Conservation (phyloP, 495 filamentous ascomycete species). For the Apodospora peruviana region DNA sequence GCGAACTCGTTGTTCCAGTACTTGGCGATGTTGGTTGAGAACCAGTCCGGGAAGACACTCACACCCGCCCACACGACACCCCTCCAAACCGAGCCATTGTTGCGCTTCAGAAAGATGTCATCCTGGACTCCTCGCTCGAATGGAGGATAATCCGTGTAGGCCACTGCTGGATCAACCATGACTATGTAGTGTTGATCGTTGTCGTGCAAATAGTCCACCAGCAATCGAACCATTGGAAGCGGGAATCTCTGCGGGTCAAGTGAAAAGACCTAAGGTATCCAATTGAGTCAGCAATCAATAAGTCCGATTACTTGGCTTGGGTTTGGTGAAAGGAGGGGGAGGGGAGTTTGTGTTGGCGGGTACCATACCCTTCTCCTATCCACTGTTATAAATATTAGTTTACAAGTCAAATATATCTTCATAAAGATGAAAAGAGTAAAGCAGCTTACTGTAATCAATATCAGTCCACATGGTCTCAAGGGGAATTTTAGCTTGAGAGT, state of each 20-base stretch:
- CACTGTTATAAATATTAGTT: conserved; percentile 80
- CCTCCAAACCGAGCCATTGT: conserved; percentile 62
- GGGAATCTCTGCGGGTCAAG: conserved; percentile 71
- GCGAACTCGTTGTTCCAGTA: conserved; percentile 75
- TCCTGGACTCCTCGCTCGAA: conserved; percentile 58
- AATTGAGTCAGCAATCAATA: neutral
- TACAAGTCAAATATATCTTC: conserved; percentile 48
- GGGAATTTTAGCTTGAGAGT: conserved; percentile 68
- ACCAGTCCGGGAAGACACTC: conserved; percentile 82
- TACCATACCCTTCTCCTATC: neutral
- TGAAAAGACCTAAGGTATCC: conserved; percentile 54
- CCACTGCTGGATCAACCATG: conserved; percentile 84
- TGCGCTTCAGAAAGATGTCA: conserved; percentile 59
- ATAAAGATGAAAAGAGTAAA: neutral
- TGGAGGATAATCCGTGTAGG: conserved; percentile 59
- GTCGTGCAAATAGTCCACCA: conserved; percentile 66
- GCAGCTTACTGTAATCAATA: conserved; percentile 71
- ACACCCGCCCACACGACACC: conserved; percentile 85
- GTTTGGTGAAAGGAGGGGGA: too few species aligned
- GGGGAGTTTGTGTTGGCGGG: neutral
- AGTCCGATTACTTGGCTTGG: too few species aligned
- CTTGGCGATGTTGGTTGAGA: conserved; percentile 55
- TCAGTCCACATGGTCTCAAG: conserved; percentile 90
- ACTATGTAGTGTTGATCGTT: conserved; percentile 75
- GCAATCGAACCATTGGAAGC: conserved; percentile 56